Base-by-base conservation (phyloP, 495 filamentous ascomycete genomes). In the Aspergillus saccharolyticus region DNA sequence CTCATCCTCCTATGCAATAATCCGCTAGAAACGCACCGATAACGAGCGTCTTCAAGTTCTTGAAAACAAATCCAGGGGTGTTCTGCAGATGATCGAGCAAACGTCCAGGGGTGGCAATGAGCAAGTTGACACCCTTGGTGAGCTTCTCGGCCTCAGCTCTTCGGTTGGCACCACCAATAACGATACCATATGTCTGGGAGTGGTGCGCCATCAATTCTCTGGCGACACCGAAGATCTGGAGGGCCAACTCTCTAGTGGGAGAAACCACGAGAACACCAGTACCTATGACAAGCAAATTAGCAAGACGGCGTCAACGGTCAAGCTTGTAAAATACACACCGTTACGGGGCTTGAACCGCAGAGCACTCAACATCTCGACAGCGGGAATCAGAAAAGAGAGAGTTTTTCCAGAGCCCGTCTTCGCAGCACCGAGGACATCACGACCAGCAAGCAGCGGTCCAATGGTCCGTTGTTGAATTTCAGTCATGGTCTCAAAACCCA, bases 391-490 rank as follows among this genome's bases (percentile, higher is more conserved):
- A 74, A 98, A 98, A 17, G 93, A 86, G 46, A 98, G 71, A 1
- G 94, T 98, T 79, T 98, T 98, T 65, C 94, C 94, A 16, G 89
- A 93, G 9, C 94, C 94, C 0, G 94, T 98, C 78, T 98, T 97
- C 42, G 94, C 94, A 24, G 94, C 94, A 61, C 95, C 94, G 24
- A 98, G 83, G 24, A 98, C 91, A 75, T 98, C 94, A 67, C 87
- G 85, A 24, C 94, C 94, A 42, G 91, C 90, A 58, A 97, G 78
- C 19, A 94, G 74, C 6, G 92, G 90, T 2, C 94, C 93, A 44
- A 97, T 96, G 6, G 86, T 89, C 59, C 89, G 80, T 56, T 85
- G 83, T 69, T 98, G 94, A 58, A 98, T 96, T 69, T 96, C 91
- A 1, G 94, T 97, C 94, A 98, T 96, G 17, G 81, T 90, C 65